Conservation (phyloP, 495 filamentous ascomycete genomes). For the Lichenothelia convexa region DNA sequence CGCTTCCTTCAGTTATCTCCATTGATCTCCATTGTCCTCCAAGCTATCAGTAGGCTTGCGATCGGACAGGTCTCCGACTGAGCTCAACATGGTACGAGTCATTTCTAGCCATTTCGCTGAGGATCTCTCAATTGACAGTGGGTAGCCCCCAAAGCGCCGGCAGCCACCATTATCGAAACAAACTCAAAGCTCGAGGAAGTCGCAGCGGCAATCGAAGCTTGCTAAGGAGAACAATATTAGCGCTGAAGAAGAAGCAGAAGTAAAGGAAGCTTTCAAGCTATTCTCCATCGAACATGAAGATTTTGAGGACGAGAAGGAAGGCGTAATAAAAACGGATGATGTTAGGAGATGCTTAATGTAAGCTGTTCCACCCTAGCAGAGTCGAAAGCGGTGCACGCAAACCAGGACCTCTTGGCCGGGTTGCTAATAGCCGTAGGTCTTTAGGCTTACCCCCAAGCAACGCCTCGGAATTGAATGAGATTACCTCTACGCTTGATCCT, state of each 20-base stretch:
- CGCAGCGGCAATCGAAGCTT: conserved; percentile 59
- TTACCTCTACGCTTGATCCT: conserved; percentile 64
- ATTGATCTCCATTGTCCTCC: no score
- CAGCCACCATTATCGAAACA: no score
- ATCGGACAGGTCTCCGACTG: no score
- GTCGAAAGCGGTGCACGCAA: no score
- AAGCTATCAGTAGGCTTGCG: no score
- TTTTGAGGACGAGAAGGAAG: conserved; percentile 47
- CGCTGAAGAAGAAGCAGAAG: conserved; percentile 68
- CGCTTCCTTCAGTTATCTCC: no score
- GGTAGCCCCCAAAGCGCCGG: no score
- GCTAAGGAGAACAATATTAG: conserved; percentile 76
- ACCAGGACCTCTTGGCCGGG: background rate
- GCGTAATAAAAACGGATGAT: conserved; percentile 57
- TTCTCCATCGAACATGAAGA: conserved; percentile 44
- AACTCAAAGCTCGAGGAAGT: no score
- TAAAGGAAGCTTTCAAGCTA: conserved; percentile 71
- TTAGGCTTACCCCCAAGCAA: conserved; percentile 35
- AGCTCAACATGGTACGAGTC: no score
- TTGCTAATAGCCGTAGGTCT: background rate
- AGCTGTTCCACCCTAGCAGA: no score
- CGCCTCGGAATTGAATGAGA: conserved; percentile 47
- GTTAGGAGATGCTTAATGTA: conserved; percentile 73
- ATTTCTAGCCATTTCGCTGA: no score
- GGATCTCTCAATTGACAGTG: no score